Evolutionary conservation across 2,329 filamentous ascomycete species (phyloP).

Genomic region (Colletotrichum endophyticum): DNA sequence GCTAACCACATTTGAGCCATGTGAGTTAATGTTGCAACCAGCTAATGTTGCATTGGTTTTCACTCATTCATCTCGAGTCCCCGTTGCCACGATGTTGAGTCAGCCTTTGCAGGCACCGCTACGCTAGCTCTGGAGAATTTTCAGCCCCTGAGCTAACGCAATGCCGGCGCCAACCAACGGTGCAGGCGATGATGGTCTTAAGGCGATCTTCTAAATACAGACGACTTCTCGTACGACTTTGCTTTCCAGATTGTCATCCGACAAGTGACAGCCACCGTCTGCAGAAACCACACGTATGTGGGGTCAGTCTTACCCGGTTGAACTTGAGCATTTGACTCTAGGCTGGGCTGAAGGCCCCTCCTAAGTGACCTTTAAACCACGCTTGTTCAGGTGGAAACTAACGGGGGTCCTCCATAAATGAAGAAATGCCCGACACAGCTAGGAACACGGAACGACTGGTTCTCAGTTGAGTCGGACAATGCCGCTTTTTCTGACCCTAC

Average conservation of each 20-base stretch:
- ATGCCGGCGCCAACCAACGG: background rate
- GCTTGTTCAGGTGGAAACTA: background rate
- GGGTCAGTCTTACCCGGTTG: background rate
- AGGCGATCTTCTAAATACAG: background rate
- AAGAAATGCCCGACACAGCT: background rate
- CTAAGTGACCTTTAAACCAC: background rate
- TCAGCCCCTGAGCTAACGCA: background rate
- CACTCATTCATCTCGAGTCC: background rate
- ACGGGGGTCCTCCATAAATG: background rate
- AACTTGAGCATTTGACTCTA: background rate
- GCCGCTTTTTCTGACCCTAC: background rate
- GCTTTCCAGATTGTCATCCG: background rate
- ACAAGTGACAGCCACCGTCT: background rate
- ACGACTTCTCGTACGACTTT: background rate
- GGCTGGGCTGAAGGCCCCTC: background rate
- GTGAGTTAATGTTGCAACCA: background rate
- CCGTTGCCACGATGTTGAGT: background rate
- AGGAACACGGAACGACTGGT: background rate
- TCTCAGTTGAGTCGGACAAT: background rate
- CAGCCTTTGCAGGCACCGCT: background rate
- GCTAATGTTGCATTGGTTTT: background rate
- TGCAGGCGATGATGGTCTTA: background rate
- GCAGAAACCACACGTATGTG: background rate
- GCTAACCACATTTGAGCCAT: background rate
- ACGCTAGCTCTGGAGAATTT: too few relatives aligned